Evolutionary conservation across 2,329 filamentous ascomycete genomes (phyloP), one percentile per base, ranked within the genome.

Genomic region (Calycina marina): DNA sequence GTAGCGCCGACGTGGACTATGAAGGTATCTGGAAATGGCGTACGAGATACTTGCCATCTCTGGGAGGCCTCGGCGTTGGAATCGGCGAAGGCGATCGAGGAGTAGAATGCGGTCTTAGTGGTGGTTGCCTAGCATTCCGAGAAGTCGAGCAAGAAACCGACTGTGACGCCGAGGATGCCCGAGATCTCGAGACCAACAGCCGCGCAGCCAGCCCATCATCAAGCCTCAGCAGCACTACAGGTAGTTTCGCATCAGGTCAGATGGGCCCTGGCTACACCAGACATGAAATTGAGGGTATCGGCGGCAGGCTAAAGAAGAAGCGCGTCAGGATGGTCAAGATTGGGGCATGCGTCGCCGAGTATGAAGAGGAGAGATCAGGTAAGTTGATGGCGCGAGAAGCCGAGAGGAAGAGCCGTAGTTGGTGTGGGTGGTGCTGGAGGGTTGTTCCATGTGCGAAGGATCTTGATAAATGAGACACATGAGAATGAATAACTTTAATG

Each of bases 251-350:
- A n/a, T 8, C 9, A 8, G 46, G 16, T 34, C 50, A 31, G 43
- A 54, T 65, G 43, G 60, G 77, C 37, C 65, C 81, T 0, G 85
- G 85, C 3, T 94, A 93, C 50, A 67, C 75, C 35, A 67, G 81
- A 25, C 85, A 93, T 50, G 86, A 94, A 56, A 81, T 94, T 38
- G 83, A 93, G 49, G 86, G 86, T 2, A 81, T 94, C 27, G 86
- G 86, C 8, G 86, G 86, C 1, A 69, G 79, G 10, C 72, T 94
- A 32, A 93, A 93, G 63, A 80, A 77, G 39, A 93, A 88, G 58
- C 65, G 80, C n/a, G 82, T 90, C 47, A 77, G 77, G 47, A 77
- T 83, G 59, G 72, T 92, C 4, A 69, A 68, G 38, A 75, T 94
- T 0, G 88, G 86, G 1, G 80, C 78, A 4, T 83, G 78, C 40